Evolutionary conservation across 1,139 yeast species (phyloP), one percentile per base, ranked within the genome.

Genomic region (Kodamaea alishanica): DNA sequence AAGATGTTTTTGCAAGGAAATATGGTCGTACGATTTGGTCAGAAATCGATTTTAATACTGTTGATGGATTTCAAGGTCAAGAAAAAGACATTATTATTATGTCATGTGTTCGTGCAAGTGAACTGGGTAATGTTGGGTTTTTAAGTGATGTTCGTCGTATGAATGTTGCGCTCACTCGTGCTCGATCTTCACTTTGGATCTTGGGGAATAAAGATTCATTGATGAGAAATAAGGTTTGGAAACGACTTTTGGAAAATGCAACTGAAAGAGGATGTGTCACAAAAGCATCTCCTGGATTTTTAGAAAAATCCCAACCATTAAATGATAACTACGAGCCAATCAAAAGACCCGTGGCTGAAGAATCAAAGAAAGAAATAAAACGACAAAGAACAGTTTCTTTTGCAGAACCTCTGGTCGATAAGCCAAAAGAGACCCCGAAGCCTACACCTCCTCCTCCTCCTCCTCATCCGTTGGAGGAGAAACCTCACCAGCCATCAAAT

Each of bases 11-110:
- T 51, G 58, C 67, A 8, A 64, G 67, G 20, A 67, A 67, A 42
- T 84, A 76, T 53, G 97, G 97, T 8, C 67, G 66, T 2, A 54
- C 67, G 2, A 84, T 90, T 32, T 61, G 76, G 23, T 71, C 76
- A 26, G 83, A 78, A 44, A 79, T 94, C 37, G 96, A 87, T 56
- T 89, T 94, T 65, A 89, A 90, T 54, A 89, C 99, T 0, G 92
- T 92, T 41, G 98, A 92, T 70, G 98, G 98, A 1, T 92, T 89
- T 58, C 98, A 92, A 67, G 98, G 98, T 50, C 97, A 92, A 60
- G 98, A 92, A 57, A 92, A 90, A 59, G 97, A 92, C 49, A 81
- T 94, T 38, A 87, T 92, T 46, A 79, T 92, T 33, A 81, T 92
- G 72, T 89, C 97, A 0, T 90, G 97, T 77, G 98, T 94, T 6